Conservation (phyloP, 306 rosid species). For the Benincasa hispida region DNA sequence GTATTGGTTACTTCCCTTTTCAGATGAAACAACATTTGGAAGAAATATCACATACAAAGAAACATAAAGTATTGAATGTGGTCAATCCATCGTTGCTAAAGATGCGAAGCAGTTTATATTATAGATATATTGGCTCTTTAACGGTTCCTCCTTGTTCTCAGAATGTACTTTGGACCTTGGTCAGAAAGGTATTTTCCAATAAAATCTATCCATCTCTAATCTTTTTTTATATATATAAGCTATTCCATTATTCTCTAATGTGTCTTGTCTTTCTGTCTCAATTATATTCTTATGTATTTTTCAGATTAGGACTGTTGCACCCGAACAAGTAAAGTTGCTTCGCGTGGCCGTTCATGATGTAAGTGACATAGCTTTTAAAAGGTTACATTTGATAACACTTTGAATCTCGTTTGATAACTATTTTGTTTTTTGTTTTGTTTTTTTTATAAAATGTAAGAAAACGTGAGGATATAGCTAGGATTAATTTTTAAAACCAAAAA, state of each 20-base stretch:
- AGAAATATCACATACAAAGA: conserved; percentile 10
- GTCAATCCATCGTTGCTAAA: conserved; percentile 27
- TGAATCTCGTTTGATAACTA: no score
- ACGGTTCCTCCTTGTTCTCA: conserved; percentile 63
- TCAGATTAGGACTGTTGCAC: conserved; percentile 38
- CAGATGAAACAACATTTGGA: conserved; percentile 23
- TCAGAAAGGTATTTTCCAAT: conserved; percentile 11
- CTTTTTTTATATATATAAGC: neutral
- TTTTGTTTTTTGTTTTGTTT: no score
- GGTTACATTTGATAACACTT: no score
- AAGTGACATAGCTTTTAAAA: conserved; percentile 11
- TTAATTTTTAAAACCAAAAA: no score
- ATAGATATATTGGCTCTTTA: conserved; percentile 61
- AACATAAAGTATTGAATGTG: conserved; percentile 12
- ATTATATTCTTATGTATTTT: neutral
- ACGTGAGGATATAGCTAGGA: no score
- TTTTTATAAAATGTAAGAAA: no score
- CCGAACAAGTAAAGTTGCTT: conserved; percentile 36
- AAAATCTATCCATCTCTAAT: neutral
- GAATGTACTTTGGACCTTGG: conserved; percentile 49
- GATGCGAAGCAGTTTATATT: conserved; percentile 3
- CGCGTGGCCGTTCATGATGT: conserved; percentile 67
- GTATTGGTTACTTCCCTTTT: neutral
- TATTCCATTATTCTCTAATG: neutral
- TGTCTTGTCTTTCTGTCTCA: no score